Conservation (phyloP, 2,329 filamentous ascomycete species). For the Stagonosporopsis vannaccii region DNA sequence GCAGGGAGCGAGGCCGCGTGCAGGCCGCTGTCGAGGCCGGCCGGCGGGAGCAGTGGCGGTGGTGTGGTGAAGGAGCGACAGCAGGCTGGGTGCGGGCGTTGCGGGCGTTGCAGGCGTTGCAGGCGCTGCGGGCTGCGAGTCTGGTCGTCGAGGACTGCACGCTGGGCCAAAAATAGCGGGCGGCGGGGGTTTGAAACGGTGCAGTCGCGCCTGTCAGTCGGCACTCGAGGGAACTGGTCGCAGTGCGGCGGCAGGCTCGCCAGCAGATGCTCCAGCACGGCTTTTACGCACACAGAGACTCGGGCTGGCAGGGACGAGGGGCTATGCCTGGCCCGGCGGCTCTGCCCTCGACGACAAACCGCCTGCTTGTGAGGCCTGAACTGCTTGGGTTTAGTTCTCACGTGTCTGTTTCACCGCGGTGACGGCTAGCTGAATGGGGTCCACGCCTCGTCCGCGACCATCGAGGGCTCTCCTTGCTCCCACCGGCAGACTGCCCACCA, state of each 20-base stretch:
- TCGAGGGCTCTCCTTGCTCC: slow-evolving; percentile 17
- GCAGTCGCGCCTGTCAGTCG: slow-evolving; percentile 2
- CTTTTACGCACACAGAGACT: neutral
- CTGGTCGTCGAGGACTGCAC: slow-evolving; percentile 8
- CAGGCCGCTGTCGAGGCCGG: slow-evolving; percentile 7
- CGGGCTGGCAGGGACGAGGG: slow-evolving; percentile 22
- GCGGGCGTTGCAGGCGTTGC: slow-evolving; percentile 12
- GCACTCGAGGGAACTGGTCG: slow-evolving; percentile 13
- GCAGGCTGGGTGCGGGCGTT: slow-evolving; percentile 15
- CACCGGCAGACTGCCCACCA: slow-evolving; percentile 10
- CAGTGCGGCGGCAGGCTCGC: slow-evolving; percentile 1
- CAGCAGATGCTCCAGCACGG: neutral
- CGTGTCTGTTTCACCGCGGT: slow-evolving; percentile 15
- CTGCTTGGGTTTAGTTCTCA: slow-evolving; percentile 30
- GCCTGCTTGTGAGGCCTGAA: slow-evolving; percentile 23
- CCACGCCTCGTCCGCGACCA: neutral
- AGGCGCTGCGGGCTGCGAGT: neutral
- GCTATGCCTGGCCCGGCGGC: slow-evolving; percentile 26
- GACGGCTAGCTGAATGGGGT: slow-evolving; percentile 1
- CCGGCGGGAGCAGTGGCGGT: slow-evolving; percentile 18
- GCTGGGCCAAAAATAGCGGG: slow-evolving; percentile 17
- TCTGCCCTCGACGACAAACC: slow-evolving; percentile 24
- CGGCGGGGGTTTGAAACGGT: slow-evolving; percentile 17
- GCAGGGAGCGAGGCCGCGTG: slow-evolving; percentile 17
- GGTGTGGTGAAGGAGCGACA: slow-evolving; percentile 11